These are phyloP conservation scores for Paraurostyla sp. DNA, from an alignment of 73 alveolate genomes.

Conservation along the genomic window DNA sequence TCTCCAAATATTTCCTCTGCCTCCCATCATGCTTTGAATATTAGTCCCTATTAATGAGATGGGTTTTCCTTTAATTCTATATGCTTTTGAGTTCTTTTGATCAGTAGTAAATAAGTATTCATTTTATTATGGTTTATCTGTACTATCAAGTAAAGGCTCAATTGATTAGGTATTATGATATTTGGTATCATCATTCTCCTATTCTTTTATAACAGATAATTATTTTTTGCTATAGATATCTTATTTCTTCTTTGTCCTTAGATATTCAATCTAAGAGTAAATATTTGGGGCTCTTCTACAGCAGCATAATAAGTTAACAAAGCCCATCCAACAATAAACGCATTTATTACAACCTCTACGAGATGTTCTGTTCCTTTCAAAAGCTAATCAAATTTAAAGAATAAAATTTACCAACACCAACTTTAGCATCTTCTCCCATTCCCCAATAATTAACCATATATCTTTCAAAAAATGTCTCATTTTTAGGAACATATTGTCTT, in stretches of 20 bases:
- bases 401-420: conserved; percentile 87
- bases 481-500: background rate
- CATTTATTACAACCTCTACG: conserved; percentile 82
- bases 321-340: conserved; percentile 66
- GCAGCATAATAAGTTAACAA: background rate
- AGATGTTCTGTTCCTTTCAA: conserved; percentile 86
- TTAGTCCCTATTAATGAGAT: conserved; percentile 3
- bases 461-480: conserved; percentile 61
- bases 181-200: background rate
- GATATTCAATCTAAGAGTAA: background rate
- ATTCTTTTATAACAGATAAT: background rate
- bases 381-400: too few relatives aligned
- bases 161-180: background rate
- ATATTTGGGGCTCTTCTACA: background rate
- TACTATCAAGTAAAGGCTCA: background rate
- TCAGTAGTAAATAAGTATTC: conserved; percentile 23
- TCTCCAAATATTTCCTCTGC: conserved; percentile 21
- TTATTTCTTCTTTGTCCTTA: background rate
- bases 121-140: background rate
- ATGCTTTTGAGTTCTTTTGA: background rate
- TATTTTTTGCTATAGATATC: background rate
- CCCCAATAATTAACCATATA: conserved; percentile 89
- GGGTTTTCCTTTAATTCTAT: background rate
- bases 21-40: conserved; percentile 17
- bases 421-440: conserved; percentile 93